Evolutionary conservation across 2,329 filamentous ascomycete genomes (phyloP).

Genomic region (Neofusicoccum cordaticola): DNA sequence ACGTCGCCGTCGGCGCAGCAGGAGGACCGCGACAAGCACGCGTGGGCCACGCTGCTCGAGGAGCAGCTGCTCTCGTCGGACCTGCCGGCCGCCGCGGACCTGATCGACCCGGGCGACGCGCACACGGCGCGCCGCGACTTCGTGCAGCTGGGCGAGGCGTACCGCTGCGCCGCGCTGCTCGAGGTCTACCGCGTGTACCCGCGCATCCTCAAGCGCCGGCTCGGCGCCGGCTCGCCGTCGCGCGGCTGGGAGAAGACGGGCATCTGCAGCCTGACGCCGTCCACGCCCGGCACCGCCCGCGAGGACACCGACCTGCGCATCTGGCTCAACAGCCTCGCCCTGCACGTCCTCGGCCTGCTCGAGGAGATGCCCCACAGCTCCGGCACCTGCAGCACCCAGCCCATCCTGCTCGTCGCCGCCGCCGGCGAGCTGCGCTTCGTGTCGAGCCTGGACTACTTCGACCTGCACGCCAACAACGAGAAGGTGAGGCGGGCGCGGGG

Average conservation of each 20-base stretch:
- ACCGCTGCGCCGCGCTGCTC: conserved; percentile 52
- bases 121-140: conserved; percentile 54
- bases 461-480: conserved; percentile 41
- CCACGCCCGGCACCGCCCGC: conserved; percentile 26
- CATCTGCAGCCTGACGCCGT: conserved; percentile 2
- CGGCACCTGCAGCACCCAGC: conserved; percentile 54
- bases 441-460: conserved; percentile 32
- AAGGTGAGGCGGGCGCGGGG: conserved; percentile 45
- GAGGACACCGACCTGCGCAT: conserved; percentile 30
- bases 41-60: conserved; percentile 45
- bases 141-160: conserved; percentile 52
- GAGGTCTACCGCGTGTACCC: conserved; percentile 57
- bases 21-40: conserved; percentile 32
- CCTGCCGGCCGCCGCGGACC: conserved; percentile 47
- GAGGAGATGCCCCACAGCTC: conserved; percentile 52
- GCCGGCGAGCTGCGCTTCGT: conserved; percentile 52
- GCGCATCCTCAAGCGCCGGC: conserved; percentile 46
- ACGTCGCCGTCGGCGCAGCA: conserved; percentile 18
- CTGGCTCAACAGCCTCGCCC: conserved; percentile 52
- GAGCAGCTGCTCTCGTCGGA: conserved; percentile 46
- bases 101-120: conserved; percentile 52
- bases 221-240: conserved; percentile 25
- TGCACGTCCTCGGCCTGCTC: conserved; percentile 50
- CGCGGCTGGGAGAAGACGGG: conserved; percentile 10
- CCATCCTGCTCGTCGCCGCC: conserved; percentile 51